phyloP scores from a whole-genome alignment of 805 yeast genomes.

The Isabelozyma pseudorhagii region DNA sequence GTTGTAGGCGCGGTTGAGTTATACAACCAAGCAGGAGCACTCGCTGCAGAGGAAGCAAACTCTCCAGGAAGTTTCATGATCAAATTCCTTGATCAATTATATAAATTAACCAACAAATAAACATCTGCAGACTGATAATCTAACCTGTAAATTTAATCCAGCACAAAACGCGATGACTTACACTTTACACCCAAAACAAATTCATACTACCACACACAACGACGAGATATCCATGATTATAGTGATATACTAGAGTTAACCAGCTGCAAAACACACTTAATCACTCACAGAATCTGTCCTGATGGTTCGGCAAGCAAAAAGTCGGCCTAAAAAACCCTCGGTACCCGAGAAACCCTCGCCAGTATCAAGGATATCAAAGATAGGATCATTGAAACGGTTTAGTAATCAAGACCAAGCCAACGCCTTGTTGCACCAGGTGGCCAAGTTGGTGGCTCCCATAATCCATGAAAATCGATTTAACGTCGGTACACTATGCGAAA shows the following conservation, averaged over 20 bases:
- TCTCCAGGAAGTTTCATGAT: constrained; percentile 58
- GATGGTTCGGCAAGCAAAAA: neutral
- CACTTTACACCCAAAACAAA: neutral
- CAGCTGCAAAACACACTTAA: neutral
- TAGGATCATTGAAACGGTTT: constrained; percentile 35
- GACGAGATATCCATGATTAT: neutral
- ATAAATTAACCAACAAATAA: constrained; percentile 7
- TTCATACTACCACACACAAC: neutral
- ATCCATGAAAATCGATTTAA: constrained; percentile 65
- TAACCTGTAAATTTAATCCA: neutral
- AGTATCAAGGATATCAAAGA: constrained; percentile 29
- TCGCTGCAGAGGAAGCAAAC: constrained; percentile 38
- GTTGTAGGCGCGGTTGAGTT: constrained; percentile 52
- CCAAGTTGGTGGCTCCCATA: constrained; percentile 70
- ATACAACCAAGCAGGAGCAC: constrained; percentile 61
- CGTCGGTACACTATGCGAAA: constrained; percentile 71
- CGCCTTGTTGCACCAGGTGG: constrained; percentile 63
- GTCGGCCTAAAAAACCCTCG: neutral
- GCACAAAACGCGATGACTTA: neutral
- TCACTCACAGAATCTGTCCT: neutral
- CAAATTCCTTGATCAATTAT: constrained; percentile 43
- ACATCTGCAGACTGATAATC: neutral
- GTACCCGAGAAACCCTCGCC: constrained; percentile 29
- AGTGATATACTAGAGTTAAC: neutral
- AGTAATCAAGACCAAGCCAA: constrained; percentile 37